A percentile compares a stretch with the other conserved stretches of the same genome.
Evolutionary conservation across 148 eudicot species (phyloP).

Genomic region (Pouteria glomerata): DNA sequence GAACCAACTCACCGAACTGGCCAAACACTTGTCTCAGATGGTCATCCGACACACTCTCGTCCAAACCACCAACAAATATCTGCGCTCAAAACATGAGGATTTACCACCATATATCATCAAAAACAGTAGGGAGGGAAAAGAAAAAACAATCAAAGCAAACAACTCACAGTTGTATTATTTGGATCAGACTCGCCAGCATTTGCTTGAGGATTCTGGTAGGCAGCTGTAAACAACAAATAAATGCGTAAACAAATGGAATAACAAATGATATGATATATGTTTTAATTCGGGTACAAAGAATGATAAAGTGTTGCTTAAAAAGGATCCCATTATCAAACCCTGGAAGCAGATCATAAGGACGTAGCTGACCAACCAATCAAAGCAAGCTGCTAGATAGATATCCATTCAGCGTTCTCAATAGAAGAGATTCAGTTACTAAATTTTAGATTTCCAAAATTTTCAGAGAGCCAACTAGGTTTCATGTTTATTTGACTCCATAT

Average conservation of each 20-base stretch:
- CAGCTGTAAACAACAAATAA: conserved; percentile 51
- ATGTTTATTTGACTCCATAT: too few relatives aligned
- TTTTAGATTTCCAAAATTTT: background rate
- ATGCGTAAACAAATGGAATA: conserved; percentile 6
- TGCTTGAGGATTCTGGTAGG: conserved; percentile 64
- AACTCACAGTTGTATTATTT: conserved; percentile 94
- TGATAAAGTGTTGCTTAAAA: background rate
- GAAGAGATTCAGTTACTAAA: background rate
- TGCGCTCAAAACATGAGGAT: conserved; percentile 24
- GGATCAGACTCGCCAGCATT: conserved; percentile 87
- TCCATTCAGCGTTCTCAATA: background rate
- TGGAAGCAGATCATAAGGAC: background rate
- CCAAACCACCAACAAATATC: conserved; percentile 98
- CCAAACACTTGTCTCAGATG: conserved; percentile 70
- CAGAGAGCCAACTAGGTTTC: background rate
- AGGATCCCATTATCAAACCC: background rate
- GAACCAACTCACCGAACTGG: conserved; percentile 83
- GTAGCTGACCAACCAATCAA: background rate
- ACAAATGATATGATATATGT: background rate
- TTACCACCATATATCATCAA: conserved; percentile 15
- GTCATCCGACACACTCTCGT: conserved; percentile 80
- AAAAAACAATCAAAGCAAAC: conserved; percentile 17
- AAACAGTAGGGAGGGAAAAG: background rate
- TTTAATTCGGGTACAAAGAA: background rate
- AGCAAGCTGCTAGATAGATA: background rate